Evolutionary conservation across 306 rosid species (phyloP).

Genomic region (Gastrolobium villosum): DNA sequence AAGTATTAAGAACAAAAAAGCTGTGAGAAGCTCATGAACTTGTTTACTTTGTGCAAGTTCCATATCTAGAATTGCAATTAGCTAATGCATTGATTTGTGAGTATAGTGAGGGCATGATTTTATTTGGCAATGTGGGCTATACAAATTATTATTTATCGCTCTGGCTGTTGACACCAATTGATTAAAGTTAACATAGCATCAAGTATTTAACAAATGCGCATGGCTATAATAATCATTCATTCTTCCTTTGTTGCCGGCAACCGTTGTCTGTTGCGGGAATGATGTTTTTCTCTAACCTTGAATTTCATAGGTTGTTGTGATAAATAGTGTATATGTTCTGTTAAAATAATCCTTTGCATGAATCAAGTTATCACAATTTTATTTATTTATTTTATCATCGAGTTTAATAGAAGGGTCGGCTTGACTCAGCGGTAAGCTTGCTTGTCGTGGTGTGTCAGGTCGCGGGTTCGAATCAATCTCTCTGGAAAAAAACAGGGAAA

Average conservation of each 20-base stretch:
- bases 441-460: no score
- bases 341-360: neutral
- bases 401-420: no score
- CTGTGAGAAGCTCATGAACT: slow-evolving; percentile 46
- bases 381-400: neutral
- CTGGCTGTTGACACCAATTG: slow-evolving; percentile 54
- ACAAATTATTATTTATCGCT: slow-evolving; percentile 38
- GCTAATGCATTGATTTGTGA: slow-evolving; percentile 36
- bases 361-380: neutral
- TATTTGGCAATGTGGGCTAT: slow-evolving; percentile 49
- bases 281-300: slow-evolving; percentile 48
- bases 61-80: slow-evolving; percentile 46
- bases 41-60: slow-evolving; percentile 49
- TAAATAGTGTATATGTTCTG: neutral
- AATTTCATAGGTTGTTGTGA: slow-evolving; percentile 39
- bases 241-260: slow-evolving; percentile 53
- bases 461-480: no score
- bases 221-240: slow-evolving; percentile 60
- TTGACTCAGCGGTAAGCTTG: no score
- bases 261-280: slow-evolving; percentile 50
- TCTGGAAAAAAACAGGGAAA: no score
- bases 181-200: slow-evolving; percentile 49
- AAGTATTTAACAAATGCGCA: slow-evolving; percentile 54
- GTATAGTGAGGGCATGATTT: slow-evolving; percentile 46
- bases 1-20: slow-evolving; percentile 46